phyloP scores from a whole-genome alignment of 116 monocot genomes.

The Trichopus zeylanicus region DNA sequence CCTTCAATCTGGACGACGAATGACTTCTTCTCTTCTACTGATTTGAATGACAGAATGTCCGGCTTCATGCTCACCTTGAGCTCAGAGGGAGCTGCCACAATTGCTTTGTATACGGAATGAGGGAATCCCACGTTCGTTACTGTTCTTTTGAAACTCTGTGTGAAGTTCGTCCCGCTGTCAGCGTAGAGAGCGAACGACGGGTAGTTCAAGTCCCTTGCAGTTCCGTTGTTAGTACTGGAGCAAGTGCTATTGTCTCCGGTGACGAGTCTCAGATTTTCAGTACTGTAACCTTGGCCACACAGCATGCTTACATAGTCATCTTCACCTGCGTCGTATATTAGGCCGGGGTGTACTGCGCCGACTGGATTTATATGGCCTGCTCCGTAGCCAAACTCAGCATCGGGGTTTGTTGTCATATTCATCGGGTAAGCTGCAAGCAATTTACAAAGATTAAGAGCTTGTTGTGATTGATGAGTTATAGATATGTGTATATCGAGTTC shows the following conservation, averaged over 20 bases:
- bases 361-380: conserved; percentile 21
- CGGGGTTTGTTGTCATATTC: conserved; percentile 8
- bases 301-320: conserved; percentile 16
- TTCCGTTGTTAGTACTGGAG: background rate
- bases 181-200: conserved; percentile 16
- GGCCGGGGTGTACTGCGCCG: conserved; percentile 13
- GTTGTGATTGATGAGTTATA: background rate
- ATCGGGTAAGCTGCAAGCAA: conserved; percentile 15
- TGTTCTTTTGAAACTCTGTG: conserved; percentile 10
- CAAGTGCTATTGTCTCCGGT: conserved; percentile 26
- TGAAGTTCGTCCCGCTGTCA: background rate
- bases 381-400: conserved; percentile 28
- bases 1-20: conserved; percentile 14
- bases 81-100: background rate
- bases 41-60: background rate
- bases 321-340: conserved; percentile 19
- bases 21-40: conserved; percentile 11
- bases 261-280: conserved; percentile 4
- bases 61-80: conserved; percentile 15
- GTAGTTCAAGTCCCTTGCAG: conserved; percentile 15
- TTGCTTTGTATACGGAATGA: conserved; percentile 7
- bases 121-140: conserved; percentile 21
- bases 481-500: background rate
- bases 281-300: conserved; percentile 21
- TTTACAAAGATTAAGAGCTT: background rate